phyloP scores from a whole-genome alignment of 495 filamentous ascomycete genomes.

The Copromyces sp. region DNA sequence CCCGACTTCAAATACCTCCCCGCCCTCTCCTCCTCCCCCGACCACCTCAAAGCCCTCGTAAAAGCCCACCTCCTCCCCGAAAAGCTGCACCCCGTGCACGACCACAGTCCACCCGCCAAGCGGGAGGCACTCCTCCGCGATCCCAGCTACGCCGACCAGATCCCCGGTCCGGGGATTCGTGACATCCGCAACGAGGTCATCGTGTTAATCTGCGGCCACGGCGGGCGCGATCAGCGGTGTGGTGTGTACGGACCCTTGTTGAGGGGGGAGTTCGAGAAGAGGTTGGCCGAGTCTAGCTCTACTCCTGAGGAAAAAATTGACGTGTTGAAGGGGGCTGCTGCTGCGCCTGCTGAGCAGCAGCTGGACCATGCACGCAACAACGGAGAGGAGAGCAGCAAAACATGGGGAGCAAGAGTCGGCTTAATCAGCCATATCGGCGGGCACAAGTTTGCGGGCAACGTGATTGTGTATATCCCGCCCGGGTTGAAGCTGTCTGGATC shows the following conservation, averaged over 20 bases:
- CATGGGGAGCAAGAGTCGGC: constrained; percentile 39
- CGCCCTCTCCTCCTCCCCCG: constrained; percentile 47
- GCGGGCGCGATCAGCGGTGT: constrained; percentile 66
- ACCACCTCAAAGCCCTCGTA: constrained; percentile 42
- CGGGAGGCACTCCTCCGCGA: constrained; percentile 32
- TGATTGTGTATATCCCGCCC: constrained; percentile 80
- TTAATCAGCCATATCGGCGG: constrained; percentile 84
- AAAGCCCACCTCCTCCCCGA: constrained; percentile 49
- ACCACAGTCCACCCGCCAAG: constrained; percentile 41
- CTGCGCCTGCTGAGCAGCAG: constrained; percentile 5
- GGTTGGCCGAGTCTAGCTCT: constrained; percentile 17
- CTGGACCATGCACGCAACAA: constrained; percentile 10
- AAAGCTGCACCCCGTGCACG: constrained; percentile 48
- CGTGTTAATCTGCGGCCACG: constrained; percentile 79
- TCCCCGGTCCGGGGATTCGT: constrained; percentile 31
- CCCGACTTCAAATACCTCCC: constrained; percentile 72
- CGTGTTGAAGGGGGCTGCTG: constrained; percentile 25
- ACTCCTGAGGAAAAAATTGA: constrained; percentile 8
- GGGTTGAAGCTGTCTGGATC: constrained; percentile 15
- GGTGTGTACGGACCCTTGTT: constrained; percentile 70
- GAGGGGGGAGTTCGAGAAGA: constrained; percentile 51
- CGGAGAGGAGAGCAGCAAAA: constrained; percentile 5
- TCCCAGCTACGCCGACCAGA: constrained; percentile 28
- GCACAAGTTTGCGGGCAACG: constrained; percentile 89
- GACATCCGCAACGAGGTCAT: constrained; percentile 53